phyloP scores from a whole-genome alignment of 169 alveolate genomes.

The Eimeria necatrix region DNA sequence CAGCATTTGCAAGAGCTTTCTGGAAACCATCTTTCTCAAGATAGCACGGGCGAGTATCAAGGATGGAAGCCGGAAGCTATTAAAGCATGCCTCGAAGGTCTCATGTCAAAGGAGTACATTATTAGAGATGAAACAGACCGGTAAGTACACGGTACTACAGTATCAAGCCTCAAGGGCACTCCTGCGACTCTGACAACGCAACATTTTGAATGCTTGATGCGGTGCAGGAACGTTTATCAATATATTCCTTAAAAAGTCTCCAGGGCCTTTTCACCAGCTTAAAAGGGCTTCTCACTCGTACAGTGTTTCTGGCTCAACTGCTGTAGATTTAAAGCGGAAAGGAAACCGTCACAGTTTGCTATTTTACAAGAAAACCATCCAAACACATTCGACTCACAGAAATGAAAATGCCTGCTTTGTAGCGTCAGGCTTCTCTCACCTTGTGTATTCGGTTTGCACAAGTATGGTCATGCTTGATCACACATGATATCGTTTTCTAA shows the following conservation, averaged over 20 bases:
- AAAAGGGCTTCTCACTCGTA: not conserved
- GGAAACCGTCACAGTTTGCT: no score
- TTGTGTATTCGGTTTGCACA: no score
- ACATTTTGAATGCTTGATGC: not conserved
- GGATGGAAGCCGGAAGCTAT: conserved; percentile 56
- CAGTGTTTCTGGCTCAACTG: no score
- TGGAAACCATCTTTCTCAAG: not conserved
- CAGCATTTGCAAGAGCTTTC: conserved; percentile 10
- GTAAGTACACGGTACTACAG: conserved; percentile 24
- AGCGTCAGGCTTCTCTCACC: no score
- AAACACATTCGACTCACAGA: no score
- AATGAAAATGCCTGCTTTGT: no score
- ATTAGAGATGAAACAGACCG: conserved; percentile 65
- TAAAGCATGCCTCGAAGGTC: conserved; percentile 57
- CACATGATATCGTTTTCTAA: no score
- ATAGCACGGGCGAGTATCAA: not conserved
- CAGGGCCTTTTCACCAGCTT: not conserved
- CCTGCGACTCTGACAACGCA: not conserved
- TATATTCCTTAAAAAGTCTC: conserved; percentile 38
- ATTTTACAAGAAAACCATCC: no score
- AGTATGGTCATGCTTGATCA: no score
- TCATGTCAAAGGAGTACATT: conserved; percentile 68
- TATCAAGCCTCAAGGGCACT: not conserved
- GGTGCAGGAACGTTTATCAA: conserved; percentile 65
- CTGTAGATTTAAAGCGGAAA: no score